A percentile compares a stretch with the other conserved stretches of the same genome.
These are phyloP conservation scores for Fusarium sp. DNA, from an alignment of 2,329 filamentous ascomycete species.

Conservation along the genomic window DNA sequence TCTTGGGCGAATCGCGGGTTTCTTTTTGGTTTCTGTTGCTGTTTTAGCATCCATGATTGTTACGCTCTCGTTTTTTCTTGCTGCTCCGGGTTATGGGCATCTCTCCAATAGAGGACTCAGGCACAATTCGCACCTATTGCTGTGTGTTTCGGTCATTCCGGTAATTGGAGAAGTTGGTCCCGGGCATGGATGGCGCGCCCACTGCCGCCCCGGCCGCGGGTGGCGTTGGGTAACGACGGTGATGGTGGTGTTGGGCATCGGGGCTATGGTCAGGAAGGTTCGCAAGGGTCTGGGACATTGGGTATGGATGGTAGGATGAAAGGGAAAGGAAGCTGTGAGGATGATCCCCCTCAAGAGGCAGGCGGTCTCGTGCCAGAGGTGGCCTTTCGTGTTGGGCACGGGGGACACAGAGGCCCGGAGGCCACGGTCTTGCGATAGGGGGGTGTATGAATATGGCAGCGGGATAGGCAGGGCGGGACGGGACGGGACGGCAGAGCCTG, in stretches of 20 bases:
- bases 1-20: constrained; percentile 25
- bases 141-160: constrained; percentile 15
- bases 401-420: constrained; percentile 6
- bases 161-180: constrained; percentile 21
- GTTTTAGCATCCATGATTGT: constrained; percentile 24
- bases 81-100: constrained; percentile 21
- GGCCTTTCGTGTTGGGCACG: neutral
- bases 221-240: constrained; percentile 36
- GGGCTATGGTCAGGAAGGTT: constrained; percentile 17
- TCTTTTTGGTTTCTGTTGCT: constrained; percentile 23
- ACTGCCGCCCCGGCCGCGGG: constrained; percentile 11
- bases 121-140: constrained; percentile 15
- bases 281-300: constrained; percentile 18
- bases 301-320: constrained; percentile 4
- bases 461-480: neutral
- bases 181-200: constrained; percentile 9
- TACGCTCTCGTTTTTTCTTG: constrained; percentile 30
- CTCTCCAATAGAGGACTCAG: constrained; percentile 23
- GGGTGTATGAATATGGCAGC: constrained; percentile 2
- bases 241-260: constrained; percentile 38
- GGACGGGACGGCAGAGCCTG: neutral
- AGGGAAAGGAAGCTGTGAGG: constrained; percentile 6
- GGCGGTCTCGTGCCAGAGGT: constrained; percentile 12
- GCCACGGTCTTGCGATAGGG: neutral
- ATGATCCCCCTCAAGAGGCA: constrained; percentile 15